Evolutionary conservation across 139 green algal species (phyloP), one percentile per base, ranked within the genome.

Genomic region (Volvox reticuliferus): DNA sequence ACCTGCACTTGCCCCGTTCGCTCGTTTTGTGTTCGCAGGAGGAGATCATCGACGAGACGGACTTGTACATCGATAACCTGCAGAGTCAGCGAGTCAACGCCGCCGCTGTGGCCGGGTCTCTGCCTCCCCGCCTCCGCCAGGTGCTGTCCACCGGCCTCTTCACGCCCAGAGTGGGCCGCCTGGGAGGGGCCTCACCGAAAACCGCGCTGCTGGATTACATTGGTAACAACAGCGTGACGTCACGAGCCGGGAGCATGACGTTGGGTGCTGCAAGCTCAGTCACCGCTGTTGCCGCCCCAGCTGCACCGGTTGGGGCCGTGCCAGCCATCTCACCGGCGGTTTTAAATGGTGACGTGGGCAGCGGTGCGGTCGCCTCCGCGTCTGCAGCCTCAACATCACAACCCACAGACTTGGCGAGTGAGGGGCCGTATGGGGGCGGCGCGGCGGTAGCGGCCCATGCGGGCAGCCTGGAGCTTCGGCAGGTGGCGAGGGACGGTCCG

Each of bases 11-110:
- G 44, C 44, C 44, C 44, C 44, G 9, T 55, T 55, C 9, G 44
- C 44, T 9, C 44, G 44, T 55, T 55, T 55, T 55, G 44, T 5
- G 44, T 28, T 73, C 67, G 61, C 90, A 94, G 89, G 86, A 93
- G 50, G 96, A 97, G 91, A 97, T 97, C 79, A 92, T 97, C n/a
- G 95, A 97, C 82, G 96, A 97, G 85, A 97, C 96, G 6, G 96
- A 97, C 81, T 86, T 94, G 0, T 97, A 93, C 50, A 91, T 98
- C 37, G 96, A 98, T 88, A 98, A 97, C 73, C 35, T 93, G 87
- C 91, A 93, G 86, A 88, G 75, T 67, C 85, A 87, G 71, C 79
- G 87, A 14, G 91, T 93, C 33, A 91, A 93, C 89, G 87, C 44
- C 16, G 73, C 89, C 0, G 83, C 88, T 28, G 82, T 93, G 80